These are phyloP conservation scores for Cryptomeria japonica DNA, from an alignment of 75 land plant genomes.

Conservation along the genomic window DNA sequence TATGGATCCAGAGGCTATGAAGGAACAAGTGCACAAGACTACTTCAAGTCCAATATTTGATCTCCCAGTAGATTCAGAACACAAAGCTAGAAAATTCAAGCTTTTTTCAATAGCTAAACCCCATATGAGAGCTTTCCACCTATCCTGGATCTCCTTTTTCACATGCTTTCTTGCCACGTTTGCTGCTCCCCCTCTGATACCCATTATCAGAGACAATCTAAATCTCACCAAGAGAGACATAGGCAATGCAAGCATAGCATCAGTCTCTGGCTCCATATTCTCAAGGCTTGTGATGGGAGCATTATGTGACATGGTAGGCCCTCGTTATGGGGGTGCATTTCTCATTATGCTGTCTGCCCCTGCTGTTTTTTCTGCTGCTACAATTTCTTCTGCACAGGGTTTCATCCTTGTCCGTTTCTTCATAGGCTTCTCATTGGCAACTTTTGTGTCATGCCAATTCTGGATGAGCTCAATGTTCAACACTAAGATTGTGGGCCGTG, in stretches of 20 bases:
- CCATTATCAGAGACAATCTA: slow-evolving; percentile 85
- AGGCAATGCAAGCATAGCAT: slow-evolving; percentile 84
- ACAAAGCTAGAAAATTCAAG: slow-evolving; percentile 73
- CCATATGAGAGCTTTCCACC: slow-evolving; percentile 88
- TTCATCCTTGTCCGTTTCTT: slow-evolving; percentile 73
- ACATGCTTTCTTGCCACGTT: slow-evolving; percentile 85
- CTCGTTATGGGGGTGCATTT: slow-evolving; percentile 73
- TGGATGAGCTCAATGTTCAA: slow-evolving; percentile 97
- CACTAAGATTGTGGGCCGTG: slow-evolving; percentile 71
- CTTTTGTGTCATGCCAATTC: slow-evolving; percentile 90
- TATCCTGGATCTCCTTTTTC: slow-evolving; percentile 90
- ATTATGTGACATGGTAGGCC: slow-evolving; percentile 81
- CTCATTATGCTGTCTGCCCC: slow-evolving; percentile 78
- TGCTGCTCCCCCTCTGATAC: slow-evolving; percentile 91
- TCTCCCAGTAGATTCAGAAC: slow-evolving; percentile 84
- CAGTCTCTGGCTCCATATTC: slow-evolving; percentile 78
- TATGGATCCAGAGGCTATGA: neutral
- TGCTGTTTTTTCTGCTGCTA: slow-evolving; percentile 76
- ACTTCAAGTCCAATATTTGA: slow-evolving; percentile 37
- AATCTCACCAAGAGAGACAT: slow-evolving; percentile 68
- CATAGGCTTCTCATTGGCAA: slow-evolving; percentile 89
- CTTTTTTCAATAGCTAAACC: slow-evolving; percentile 61
- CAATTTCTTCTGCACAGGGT: slow-evolving; percentile 44
- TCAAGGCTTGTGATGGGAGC: slow-evolving; percentile 86
- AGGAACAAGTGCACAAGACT: neutral